Evolutionary conservation across 768 basidiomycete genomes (phyloP).

Genomic region (Podaxis pistillaris): DNA sequence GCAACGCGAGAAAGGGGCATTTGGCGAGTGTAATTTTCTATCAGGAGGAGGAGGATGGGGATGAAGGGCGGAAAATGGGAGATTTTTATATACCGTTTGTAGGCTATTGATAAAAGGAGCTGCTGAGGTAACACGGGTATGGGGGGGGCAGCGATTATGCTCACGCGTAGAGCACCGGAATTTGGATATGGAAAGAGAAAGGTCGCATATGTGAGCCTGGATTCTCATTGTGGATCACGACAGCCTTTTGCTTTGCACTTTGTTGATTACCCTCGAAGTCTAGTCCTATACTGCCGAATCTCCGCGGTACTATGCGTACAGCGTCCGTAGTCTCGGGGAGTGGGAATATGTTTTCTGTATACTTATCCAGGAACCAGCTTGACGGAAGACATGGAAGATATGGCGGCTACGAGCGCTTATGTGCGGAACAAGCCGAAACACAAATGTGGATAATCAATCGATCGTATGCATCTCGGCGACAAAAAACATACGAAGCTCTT

Average conservation of each 20-base stretch:
- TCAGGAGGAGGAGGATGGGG: not conserved
- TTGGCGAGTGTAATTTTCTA: not conserved
- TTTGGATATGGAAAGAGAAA: constrained; percentile 10
- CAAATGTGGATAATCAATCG: not conserved
- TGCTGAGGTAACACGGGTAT: not conserved
- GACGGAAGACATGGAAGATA: not conserved
- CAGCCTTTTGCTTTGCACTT: constrained; percentile 17
- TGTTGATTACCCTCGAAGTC: constrained; percentile 10
- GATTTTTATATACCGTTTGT: constrained; percentile 17
- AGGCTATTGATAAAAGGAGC: not conserved
- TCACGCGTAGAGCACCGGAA: not conserved
- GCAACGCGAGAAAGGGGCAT: constrained; percentile 51
- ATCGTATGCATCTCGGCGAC: not conserved
- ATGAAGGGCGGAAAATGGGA: not conserved
- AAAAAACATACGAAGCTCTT: constrained; percentile 1
- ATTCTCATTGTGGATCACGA: constrained; percentile 25
- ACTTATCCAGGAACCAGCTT: not conserved
- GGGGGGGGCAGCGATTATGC: constrained; percentile 6
- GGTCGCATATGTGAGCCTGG: constrained; percentile 2
- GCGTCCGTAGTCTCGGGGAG: not conserved
- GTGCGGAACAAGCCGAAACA: constrained; percentile 9
- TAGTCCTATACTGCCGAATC: not conserved
- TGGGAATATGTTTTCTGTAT: not conserved
- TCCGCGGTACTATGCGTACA: constrained; percentile 12
- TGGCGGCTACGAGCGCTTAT: not conserved